These are phyloP conservation scores for Gliomastix tumulicola DNA, from an alignment of 2,329 filamentous ascomycete species.

Conservation along the genomic window DNA sequence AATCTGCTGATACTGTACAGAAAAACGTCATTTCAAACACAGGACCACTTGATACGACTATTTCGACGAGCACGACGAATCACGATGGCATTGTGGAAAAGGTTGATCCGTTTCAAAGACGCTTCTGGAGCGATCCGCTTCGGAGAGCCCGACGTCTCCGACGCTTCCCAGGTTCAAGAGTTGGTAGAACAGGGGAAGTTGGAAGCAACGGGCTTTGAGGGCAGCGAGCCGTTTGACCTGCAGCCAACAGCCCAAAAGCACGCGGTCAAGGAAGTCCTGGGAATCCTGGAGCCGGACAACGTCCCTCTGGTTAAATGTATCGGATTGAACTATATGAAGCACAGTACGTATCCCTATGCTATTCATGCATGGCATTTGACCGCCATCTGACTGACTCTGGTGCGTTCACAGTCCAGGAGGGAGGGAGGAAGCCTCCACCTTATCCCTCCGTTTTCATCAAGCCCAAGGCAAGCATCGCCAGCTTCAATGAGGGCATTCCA, in stretches of 20 bases:
- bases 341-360: constrained; percentile 21
- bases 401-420: constrained; percentile 36
- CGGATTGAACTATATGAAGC: constrained; percentile 26
- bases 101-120: constrained; percentile 25
- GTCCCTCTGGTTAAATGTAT: constrained; percentile 27
- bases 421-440: constrained; percentile 41
- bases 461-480: constrained; percentile 29
- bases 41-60: no score
- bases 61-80: no score
- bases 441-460: constrained; percentile 46
- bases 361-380: not conserved
- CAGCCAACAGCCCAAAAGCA: constrained; percentile 17
- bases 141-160: constrained; percentile 19
- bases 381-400: not conserved
- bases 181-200: constrained; percentile 12
- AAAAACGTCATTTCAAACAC: no score
- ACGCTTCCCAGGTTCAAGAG: constrained; percentile 18
- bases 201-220: constrained; percentile 20
- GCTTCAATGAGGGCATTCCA: constrained; percentile 26
- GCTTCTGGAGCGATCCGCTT: constrained; percentile 21
- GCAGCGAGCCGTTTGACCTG: constrained; percentile 13
- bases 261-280: constrained; percentile 20
- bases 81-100: no score
- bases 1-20: no score
- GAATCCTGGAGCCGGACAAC: constrained; percentile 18